phyloP scores from a whole-genome alignment of 768 basidiomycete species.

The Tulasnella sp. region DNA sequence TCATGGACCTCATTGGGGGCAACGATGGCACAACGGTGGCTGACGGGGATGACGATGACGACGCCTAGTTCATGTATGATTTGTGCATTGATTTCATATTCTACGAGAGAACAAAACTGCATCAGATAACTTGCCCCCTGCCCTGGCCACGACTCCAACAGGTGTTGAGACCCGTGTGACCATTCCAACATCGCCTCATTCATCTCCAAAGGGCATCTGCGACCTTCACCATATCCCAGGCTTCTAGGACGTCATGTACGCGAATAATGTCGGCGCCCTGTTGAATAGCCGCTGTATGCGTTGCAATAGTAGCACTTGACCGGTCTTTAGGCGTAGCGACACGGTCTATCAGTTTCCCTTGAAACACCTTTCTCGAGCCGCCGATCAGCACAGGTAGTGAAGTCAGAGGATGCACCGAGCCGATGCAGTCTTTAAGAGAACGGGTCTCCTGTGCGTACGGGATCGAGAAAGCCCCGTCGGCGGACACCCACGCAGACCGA shows the following conservation, averaged over 20 bases:
- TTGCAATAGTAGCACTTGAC: constrained; percentile 65
- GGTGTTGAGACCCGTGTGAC: too few species aligned
- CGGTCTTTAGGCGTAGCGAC: constrained; percentile 51
- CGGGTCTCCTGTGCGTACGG: neutral
- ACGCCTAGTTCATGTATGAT: too few species aligned
- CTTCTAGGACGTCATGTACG: constrained; percentile 67
- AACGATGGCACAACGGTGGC: too few species aligned
- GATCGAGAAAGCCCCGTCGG: neutral
- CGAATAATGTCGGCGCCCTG: constrained; percentile 61
- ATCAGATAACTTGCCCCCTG: too few species aligned
- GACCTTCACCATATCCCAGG: constrained; percentile 60
- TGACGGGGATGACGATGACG: too few species aligned
- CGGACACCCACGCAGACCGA: neutral
- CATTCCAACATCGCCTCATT: too few species aligned
- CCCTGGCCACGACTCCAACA: too few species aligned
- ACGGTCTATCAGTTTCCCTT: constrained; percentile 50
- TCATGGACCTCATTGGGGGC: constrained; percentile 47
- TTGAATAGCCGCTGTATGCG: constrained; percentile 59
- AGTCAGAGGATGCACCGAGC: constrained; percentile 14
- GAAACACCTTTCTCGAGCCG: constrained; percentile 71
- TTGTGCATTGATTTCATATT: too few species aligned
- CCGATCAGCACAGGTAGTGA: constrained; percentile 46
- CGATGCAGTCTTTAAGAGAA: neutral
- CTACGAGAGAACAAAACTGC: too few species aligned
- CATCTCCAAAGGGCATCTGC: constrained; percentile 45